These are phyloP conservation scores for Aspergillus ibericus DNA, from an alignment of 2,329 filamentous ascomycete species.

Conservation along the genomic window DNA sequence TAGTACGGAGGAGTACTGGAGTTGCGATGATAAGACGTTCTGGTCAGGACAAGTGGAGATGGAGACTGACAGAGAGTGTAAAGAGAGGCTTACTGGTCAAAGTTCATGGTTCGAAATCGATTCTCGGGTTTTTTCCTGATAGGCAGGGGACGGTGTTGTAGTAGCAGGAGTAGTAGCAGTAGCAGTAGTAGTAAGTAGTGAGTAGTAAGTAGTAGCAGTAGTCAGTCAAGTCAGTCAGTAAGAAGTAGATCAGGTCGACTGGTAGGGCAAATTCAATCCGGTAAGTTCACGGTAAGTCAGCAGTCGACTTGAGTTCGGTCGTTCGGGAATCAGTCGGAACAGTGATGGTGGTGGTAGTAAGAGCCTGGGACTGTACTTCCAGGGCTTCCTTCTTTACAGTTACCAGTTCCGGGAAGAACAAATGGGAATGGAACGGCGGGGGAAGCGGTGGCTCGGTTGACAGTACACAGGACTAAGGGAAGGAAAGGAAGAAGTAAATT, in stretches of 20 bases:
- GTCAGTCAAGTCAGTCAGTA: neutral
- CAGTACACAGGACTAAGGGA: neutral
- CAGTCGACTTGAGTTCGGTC: too few species aligned
- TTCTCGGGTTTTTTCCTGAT: constrained; percentile 5
- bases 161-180: neutral
- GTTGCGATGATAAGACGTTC: constrained; percentile 19
- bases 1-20: constrained; percentile 24
- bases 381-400: constrained; percentile 7
- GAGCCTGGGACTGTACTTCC: neutral
- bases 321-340: neutral
- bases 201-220: neutral
- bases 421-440: neutral
- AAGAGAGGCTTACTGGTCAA: constrained; percentile 24
- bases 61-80: constrained; percentile 12
- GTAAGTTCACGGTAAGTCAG: too few species aligned
- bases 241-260: neutral
- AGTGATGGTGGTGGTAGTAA: neutral
- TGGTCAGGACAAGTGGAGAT: constrained; percentile 21
- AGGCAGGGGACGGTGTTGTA: neutral
- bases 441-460: neutral
- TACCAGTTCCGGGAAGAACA: constrained; percentile 22
- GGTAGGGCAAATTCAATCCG: neutral
- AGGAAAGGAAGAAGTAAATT: too few species aligned
- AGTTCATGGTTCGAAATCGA: constrained; percentile 19
- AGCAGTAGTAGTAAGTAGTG: neutral